Conservation (phyloP, 768 basidiomycete species). For the Podaxis sp. region DNA sequence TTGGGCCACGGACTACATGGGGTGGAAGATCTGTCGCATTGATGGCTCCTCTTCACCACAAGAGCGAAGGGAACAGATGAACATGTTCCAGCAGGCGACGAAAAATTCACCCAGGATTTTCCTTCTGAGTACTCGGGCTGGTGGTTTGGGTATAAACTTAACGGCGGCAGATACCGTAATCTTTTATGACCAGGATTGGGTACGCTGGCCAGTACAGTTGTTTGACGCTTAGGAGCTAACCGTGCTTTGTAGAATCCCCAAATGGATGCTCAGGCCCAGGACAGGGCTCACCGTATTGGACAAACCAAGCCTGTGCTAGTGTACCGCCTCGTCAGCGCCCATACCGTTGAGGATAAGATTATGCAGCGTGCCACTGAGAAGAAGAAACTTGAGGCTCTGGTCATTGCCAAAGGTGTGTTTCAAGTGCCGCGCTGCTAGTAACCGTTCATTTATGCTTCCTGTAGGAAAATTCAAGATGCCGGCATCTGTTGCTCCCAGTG, state of each 20-base stretch:
- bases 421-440: not conserved
- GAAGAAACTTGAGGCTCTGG: slow-evolving; percentile 88
- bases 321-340: slow-evolving; percentile 81
- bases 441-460: not conserved
- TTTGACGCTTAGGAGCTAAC: no score
- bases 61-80: slow-evolving; percentile 84
- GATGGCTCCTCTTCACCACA: slow-evolving; percentile 85
- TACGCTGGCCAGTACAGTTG: slow-evolving; percentile 31
- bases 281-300: slow-evolving; percentile 94
- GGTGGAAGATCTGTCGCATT: slow-evolving; percentile 85
- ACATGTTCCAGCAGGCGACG: slow-evolving; percentile 70
- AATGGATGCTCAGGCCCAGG: slow-evolving; percentile 96
- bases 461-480: slow-evolving; percentile 84
- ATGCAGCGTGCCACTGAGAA: slow-evolving; percentile 87
- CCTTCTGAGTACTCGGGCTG: slow-evolving; percentile 76
- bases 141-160: slow-evolving; percentile 80
- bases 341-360: slow-evolving; percentile 91
- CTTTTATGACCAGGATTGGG: slow-evolving; percentile 93
- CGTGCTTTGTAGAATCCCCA: slow-evolving; percentile 71
- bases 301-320: slow-evolving; percentile 90
- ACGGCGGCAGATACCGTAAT: slow-evolving; percentile 89
- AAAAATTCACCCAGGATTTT: slow-evolving; percentile 72
- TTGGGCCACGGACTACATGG: slow-evolving; percentile 86
- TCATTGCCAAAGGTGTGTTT: slow-evolving; percentile 82
- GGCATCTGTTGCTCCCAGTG: slow-evolving; percentile 44